Evolutionary conservation across 2,329 filamentous ascomycete species (phyloP), one percentile per base, ranked within the genome.

Genomic region (Colletotrichum sojae): DNA sequence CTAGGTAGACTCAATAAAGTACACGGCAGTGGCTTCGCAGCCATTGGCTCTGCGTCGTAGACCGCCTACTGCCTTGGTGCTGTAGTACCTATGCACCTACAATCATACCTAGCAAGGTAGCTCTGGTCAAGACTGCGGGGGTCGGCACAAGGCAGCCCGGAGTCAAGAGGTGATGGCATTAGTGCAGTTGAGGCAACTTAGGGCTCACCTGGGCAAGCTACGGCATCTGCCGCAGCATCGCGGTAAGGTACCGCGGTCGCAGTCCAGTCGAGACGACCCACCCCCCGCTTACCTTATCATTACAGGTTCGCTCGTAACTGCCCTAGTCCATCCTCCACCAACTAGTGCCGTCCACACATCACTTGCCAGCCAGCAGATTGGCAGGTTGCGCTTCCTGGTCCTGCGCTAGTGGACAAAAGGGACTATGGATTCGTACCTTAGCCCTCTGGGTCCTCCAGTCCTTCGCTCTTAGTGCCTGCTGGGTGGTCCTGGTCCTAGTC

Each of bases 211-310:
- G 22, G 22, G 22, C 22, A 25, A 25, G n/a, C 16, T 10, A 62
- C 56, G 63, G 67, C 55, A 67, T 70, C 56, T 68, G 67, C 63
- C 63, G 43, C 58, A 52, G 49, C 20, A 62, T 55, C 53, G 66
- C 62, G 62, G 66, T 69, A 55, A 60, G 55, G 49, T 69, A 60
- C 66, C 61, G 63, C 62, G 48, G 56, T 55, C 13, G 46, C 36
- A 40, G 43, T 65, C 31, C 15, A 59, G 31, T n/a, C 31, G 22
- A 25, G 16, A 40, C 40, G 45, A 15, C 31, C 66, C 62, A 69
- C 62, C 25, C 43, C 43, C 66, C 62, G 66, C 66, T 69, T 69
- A 66, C 66, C 62, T 69, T 69, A 69, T 69, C 66, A 66, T 69
- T 65, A 69, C 66, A 69, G 31, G 61, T 39, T 31, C n/a, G 39